Evolutionary conservation across 164 flowering plant genomes (phyloP).

Genomic region (Vitis rotundifolia): DNA sequence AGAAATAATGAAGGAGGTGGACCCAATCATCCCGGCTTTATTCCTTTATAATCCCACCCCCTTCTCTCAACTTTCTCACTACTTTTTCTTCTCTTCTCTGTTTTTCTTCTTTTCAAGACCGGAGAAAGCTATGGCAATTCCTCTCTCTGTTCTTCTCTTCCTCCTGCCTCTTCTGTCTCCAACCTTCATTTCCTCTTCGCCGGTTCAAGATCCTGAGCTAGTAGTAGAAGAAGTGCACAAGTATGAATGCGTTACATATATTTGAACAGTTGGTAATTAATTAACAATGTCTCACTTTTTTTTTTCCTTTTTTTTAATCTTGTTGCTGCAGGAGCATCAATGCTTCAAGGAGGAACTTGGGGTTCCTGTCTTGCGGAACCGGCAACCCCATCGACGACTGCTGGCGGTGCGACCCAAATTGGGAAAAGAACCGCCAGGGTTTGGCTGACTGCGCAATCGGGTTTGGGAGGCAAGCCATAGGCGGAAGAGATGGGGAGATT

Average conservation of each 20-base stretch:
- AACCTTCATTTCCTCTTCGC: constrained; percentile 28
- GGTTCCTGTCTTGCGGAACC: constrained; percentile 55
- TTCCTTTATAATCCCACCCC: constrained; percentile 2
- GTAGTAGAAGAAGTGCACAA: constrained; percentile 44
- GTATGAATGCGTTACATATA: constrained; percentile 15
- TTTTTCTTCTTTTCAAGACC: background rate
- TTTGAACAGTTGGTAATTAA: background rate
- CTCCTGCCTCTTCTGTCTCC: constrained; percentile 17
- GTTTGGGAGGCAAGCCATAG: constrained; percentile 76
- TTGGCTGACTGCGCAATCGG: constrained; percentile 80
- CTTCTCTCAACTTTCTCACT: background rate
- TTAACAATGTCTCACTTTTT: background rate
- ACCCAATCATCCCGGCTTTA: background rate
- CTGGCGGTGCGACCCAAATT: constrained; percentile 79
- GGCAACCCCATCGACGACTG: constrained; percentile 92
- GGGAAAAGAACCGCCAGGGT: constrained; percentile 66
- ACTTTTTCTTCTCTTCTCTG: background rate
- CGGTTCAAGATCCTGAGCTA: constrained; percentile 45
- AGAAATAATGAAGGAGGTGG: constrained; percentile 5
- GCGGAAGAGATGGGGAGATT: constrained; percentile 65
- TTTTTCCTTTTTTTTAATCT: background rate
- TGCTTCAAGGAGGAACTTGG: constrained; percentile 54
- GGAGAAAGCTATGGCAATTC: constrained; percentile 10
- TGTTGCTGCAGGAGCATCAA: constrained; percentile 52
- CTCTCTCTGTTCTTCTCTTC: background rate